Conservation (phyloP, 2,329 filamentous ascomycete genomes). For the Pseudocercospora musae region DNA sequence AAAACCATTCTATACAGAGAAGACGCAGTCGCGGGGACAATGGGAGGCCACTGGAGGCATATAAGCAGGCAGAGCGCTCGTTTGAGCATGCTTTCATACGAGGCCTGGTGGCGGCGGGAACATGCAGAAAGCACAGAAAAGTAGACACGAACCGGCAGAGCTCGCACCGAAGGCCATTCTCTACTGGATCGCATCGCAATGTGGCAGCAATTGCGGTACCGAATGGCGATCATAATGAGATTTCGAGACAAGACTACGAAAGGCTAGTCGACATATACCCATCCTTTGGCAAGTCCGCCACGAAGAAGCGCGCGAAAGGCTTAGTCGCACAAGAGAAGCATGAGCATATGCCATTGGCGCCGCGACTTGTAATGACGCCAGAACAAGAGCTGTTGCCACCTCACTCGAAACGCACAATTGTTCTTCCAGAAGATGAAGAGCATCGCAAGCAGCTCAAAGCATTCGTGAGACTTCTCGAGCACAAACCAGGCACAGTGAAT, state of each 20-base stretch:
- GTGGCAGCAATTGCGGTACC: not conserved
- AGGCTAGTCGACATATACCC: constrained; percentile 49
- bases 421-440: constrained; percentile 23
- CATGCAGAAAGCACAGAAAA: constrained; percentile 47
- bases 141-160: not conserved
- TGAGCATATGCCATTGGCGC: constrained; percentile 25
- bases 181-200: not conserved
- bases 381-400: constrained; percentile 25
- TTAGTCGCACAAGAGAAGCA: not conserved
- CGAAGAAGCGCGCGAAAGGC: constrained; percentile 3
- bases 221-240: constrained; percentile 19
- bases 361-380: constrained; percentile 30
- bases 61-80: constrained; percentile 26
- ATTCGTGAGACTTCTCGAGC: constrained; percentile 15
- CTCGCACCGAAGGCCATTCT: not conserved
- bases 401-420: constrained; percentile 11
- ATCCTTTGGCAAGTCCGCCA: constrained; percentile 3
- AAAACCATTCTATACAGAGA: constrained; percentile 2
- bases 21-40: constrained; percentile 19
- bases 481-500: constrained; percentile 19
- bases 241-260: constrained; percentile 45
- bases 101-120: constrained; percentile 51
- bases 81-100: constrained; percentile 54
- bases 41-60: constrained; percentile 1
- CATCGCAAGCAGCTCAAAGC: constrained; percentile 22